A percentile compares a stretch with the other conserved stretches of the same genome.
These are phyloP conservation scores for Rosa persica DNA, from an alignment of 306 rosid genomes.

Conservation along the genomic window DNA sequence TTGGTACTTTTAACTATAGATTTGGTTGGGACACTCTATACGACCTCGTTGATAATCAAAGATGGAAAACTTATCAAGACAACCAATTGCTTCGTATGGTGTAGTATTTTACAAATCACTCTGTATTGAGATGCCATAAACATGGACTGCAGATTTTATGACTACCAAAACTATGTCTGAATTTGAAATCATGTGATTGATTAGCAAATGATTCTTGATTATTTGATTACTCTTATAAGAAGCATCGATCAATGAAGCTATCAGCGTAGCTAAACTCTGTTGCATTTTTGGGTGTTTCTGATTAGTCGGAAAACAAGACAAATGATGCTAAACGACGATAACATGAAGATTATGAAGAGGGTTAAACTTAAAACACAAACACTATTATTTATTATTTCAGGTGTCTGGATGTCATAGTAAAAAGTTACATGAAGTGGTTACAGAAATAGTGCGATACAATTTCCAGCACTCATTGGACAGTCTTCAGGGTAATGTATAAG, in stretches of 20 bases:
- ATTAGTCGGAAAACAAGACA: background rate
- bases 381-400: constrained; percentile 22
- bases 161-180: background rate
- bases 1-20: background rate
- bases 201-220: background rate
- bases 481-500: constrained; percentile 47
- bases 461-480: constrained; percentile 6
- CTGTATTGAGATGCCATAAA: background rate
- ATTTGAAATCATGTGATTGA: background rate
- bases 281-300: background rate
- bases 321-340: background rate
- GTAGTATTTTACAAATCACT: background rate
- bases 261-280: background rate
- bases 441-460: constrained; percentile 2
- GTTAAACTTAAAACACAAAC: background rate
- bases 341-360: background rate
- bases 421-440: constrained; percentile 18
- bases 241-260: background rate
- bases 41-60: background rate
- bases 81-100: background rate
- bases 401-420: constrained; percentile 15
- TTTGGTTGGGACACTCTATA: background rate
- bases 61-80: background rate
- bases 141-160: background rate
- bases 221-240: background rate